A percentile compares a stretch with the other conserved stretches of the same genome.
phyloP scores from a whole-genome alignment of 2,329 filamentous ascomycete genomes.

The Verticillium nonalfalfae region DNA sequence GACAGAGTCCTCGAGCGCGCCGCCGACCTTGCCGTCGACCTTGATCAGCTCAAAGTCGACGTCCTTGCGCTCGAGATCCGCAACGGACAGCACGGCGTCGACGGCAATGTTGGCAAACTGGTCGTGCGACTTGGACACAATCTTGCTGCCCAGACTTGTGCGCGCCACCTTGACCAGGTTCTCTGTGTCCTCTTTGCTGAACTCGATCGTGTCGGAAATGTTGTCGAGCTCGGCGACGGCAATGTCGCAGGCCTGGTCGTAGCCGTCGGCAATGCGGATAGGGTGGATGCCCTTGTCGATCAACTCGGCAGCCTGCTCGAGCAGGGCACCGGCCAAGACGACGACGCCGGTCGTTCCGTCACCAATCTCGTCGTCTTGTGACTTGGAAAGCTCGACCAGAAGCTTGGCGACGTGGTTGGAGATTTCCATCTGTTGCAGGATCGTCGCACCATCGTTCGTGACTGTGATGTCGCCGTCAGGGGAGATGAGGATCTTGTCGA shows the following conservation, averaged over 20 bases:
- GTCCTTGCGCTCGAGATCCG: slow-evolving; percentile 91
- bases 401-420: slow-evolving; percentile 97
- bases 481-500: slow-evolving; percentile 99
- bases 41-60: slow-evolving; percentile 99
- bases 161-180: slow-evolving; percentile 93
- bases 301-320: slow-evolving; percentile 94
- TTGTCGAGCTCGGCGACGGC: slow-evolving; percentile 87
- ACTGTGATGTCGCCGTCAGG: slow-evolving; percentile 98
- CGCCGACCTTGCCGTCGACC: slow-evolving; percentile 97
- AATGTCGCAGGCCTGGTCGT: slow-evolving; percentile 95
- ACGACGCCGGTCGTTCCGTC: slow-evolving; percentile 98
- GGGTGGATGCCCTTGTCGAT: slow-evolving; percentile 99
- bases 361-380: slow-evolving; percentile 97
- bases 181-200: slow-evolving; percentile 69
- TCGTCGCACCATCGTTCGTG: slow-evolving; percentile 97
- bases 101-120: slow-evolving; percentile 97
- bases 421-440: slow-evolving; percentile 97
- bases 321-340: slow-evolving; percentile 84
- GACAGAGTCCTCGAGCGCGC: slow-evolving; percentile 84
- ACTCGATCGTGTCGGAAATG: slow-evolving; percentile 87
- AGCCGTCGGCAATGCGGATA: slow-evolving; percentile 96
- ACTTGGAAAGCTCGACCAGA: slow-evolving; percentile 94
- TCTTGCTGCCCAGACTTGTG: slow-evolving; percentile 96
- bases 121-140: slow-evolving; percentile 97
- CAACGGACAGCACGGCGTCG: slow-evolving; percentile 92